A percentile compares a stretch with the other conserved stretches of the same genome.
Conservation (phyloP, 2,329 filamentous ascomycete species). For the Nemania abortiva region DNA sequence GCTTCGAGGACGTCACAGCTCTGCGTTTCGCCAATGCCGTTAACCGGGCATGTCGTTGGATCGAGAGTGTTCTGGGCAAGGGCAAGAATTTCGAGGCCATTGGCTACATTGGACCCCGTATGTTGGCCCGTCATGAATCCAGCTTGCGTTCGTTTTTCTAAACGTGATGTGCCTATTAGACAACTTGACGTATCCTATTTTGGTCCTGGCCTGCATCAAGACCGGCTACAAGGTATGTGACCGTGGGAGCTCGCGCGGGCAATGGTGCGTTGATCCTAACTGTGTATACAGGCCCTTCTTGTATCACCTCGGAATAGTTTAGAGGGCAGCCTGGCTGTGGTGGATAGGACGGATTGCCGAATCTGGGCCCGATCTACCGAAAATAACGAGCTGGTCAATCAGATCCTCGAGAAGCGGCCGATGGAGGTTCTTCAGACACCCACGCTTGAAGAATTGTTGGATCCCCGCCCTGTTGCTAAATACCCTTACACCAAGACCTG, state of each 20-base stretch:
- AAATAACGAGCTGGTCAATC: conserved; percentile 39
- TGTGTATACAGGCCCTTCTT: conserved; percentile 38
- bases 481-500: conserved; percentile 44
- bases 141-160: conserved; percentile 16
- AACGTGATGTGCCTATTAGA: conserved; percentile 30
- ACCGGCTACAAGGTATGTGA: conserved; percentile 43
- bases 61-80: conserved; percentile 39
- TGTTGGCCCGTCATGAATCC: conserved; percentile 4
- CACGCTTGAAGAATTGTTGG: conserved; percentile 40
- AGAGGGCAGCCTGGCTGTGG: conserved; percentile 42
- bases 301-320: conserved; percentile 44
- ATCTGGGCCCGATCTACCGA: conserved; percentile 42
- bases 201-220: conserved; percentile 44
- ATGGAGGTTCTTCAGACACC: conserved; percentile 43
- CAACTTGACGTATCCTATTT: conserved; percentile 42
- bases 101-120: conserved; percentile 45
- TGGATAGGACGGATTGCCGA: conserved; percentile 42
- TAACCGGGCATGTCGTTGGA: conserved; percentile 42
- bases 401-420: conserved; percentile 40
- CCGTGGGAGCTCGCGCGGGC: too few species aligned
- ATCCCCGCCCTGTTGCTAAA: conserved; percentile 39
- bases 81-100: conserved; percentile 43
- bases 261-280: conserved; percentile 5
- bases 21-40: conserved; percentile 44
- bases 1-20: conserved; percentile 43